phyloP scores from a whole-genome alignment of 1,139 yeast genomes.

The Scheffersomyces insectosa region DNA sequence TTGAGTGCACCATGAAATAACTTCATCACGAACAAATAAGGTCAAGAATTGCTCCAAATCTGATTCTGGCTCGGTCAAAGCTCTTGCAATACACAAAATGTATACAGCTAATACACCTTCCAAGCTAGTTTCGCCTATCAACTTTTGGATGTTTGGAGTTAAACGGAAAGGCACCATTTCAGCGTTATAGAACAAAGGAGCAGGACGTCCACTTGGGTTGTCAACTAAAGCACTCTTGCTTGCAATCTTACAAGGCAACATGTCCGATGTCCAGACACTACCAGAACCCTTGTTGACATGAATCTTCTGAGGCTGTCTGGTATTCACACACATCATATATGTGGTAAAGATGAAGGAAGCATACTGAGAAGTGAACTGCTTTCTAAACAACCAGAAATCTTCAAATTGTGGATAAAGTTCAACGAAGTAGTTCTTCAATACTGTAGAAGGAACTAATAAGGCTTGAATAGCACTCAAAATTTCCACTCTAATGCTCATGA shows the following conservation, averaged over 20 bases:
- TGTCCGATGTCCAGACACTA: constrained; percentile 90
- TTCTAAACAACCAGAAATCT: constrained; percentile 96
- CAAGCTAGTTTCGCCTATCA: constrained; percentile 88
- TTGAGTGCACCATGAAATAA: constrained; percentile 89
- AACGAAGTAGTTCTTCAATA: constrained; percentile 68
- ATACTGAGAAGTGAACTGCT: constrained; percentile 92
- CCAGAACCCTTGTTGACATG: constrained; percentile 83
- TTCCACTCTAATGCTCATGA: constrained; percentile 85
- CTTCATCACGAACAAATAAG: constrained; percentile 91
- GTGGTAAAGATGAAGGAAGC: constrained; percentile 95
- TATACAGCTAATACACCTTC: constrained; percentile 92
- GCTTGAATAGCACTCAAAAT: constrained; percentile 88
- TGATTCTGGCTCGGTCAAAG: constrained; percentile 87
- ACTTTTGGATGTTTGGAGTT: constrained; percentile 91
- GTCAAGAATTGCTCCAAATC: constrained; percentile 87
- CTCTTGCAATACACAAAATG: constrained; percentile 81
- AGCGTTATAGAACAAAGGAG: constrained; percentile 90
- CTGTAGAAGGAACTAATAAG: constrained; percentile 80
- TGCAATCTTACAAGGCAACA: constrained; percentile 85
- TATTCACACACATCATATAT: constrained; percentile 90
- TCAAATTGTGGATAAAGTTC: constrained; percentile 75
- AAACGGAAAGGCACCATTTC: constrained; percentile 96
- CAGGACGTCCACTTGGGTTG: constrained; percentile 55
- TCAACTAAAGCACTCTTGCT: constrained; percentile 62
- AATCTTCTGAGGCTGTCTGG: constrained; percentile 92